phyloP scores from a whole-genome alignment of 2,329 filamentous ascomycete species.

The Alternaria panax region DNA sequence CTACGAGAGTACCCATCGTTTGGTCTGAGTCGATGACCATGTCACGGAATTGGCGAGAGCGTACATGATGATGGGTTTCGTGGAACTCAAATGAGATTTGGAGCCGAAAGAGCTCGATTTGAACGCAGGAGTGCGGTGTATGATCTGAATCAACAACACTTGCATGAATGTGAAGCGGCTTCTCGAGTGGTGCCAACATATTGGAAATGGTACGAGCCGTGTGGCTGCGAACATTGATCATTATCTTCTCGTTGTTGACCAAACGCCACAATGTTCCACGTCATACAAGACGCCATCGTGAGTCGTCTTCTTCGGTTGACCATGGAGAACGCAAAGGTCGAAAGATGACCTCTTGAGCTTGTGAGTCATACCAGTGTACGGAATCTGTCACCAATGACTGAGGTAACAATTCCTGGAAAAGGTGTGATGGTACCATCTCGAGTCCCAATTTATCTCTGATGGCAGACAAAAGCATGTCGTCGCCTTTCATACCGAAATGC shows the following conservation, averaged over 20 bases:
- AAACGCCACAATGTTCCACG: conserved; percentile 25
- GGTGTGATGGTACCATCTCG: conserved; percentile 46
- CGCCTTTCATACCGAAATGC: conserved; percentile 45
- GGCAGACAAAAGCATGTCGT: conserved; percentile 36
- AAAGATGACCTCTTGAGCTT: conserved; percentile 20
- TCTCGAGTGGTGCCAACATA: conserved; percentile 28
- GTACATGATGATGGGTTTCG: conserved; percentile 9
- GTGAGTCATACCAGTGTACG: conserved; percentile 25
- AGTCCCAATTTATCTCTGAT: conserved; percentile 5
- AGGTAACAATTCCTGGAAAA: conserved; percentile 46
- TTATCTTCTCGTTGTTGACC: neutral
- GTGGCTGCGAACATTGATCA: conserved; percentile 19
- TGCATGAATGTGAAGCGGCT: conserved; percentile 25
- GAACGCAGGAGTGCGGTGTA: neutral
- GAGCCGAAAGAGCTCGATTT: conserved; percentile 27
- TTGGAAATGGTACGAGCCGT: conserved; percentile 16
- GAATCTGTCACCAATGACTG: conserved; percentile 26
- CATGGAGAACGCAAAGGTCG: conserved; percentile 16
- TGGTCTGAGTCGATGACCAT: conserved; percentile 39
- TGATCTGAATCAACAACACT: neutral
- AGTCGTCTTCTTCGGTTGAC: neutral
- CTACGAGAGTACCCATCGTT: conserved; percentile 31
- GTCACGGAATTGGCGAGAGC: conserved; percentile 35
- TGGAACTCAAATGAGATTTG: conserved; percentile 21
- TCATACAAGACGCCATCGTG: neutral